Evolutionary conservation across 352 stramenopile genomes (phyloP).

Genomic region (Phytophthora capsici): DNA sequence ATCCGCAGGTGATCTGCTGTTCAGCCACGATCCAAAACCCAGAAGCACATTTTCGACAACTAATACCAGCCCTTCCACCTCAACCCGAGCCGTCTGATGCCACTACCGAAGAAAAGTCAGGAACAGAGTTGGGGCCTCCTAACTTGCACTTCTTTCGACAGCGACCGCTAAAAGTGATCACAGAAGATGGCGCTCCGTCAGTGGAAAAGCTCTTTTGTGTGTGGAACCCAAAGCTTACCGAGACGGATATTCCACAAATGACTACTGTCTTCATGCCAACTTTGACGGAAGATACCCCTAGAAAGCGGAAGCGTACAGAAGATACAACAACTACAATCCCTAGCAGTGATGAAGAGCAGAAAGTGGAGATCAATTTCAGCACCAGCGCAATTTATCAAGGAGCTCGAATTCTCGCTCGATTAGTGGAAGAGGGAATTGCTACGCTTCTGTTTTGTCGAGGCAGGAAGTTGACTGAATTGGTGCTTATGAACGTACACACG

Average conservation of each 20-base stretch:
- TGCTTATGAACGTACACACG: conserved; percentile 88
- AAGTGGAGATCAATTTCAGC: conserved; percentile 18
- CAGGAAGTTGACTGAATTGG: conserved; percentile 93
- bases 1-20: conserved; percentile 93
- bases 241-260: neutral
- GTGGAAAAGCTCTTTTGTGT: conserved; percentile 94
- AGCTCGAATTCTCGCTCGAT: conserved; percentile 90
- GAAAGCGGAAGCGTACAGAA: conserved; percentile 34
- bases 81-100: neutral
- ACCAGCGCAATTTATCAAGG: conserved; percentile 91
- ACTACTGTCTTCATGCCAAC: neutral
- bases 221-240: conserved; percentile 92
- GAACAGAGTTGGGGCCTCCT: conserved; percentile 26
- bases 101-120: neutral
- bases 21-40: conserved; percentile 97
- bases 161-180: conserved; percentile 72
- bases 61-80: conserved; percentile 83
- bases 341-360: neutral
- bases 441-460: conserved; percentile 97
- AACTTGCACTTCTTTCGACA: conserved; percentile 72
- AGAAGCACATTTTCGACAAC: conserved; percentile 88
- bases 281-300: neutral
- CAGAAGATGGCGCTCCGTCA: conserved; percentile 91
- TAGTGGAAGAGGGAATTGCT: conserved; percentile 90
- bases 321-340: neutral